Evolutionary conservation across 768 basidiomycete genomes (phyloP), one percentile per base, ranked within the genome.

Genomic region (Panus rudis): DNA sequence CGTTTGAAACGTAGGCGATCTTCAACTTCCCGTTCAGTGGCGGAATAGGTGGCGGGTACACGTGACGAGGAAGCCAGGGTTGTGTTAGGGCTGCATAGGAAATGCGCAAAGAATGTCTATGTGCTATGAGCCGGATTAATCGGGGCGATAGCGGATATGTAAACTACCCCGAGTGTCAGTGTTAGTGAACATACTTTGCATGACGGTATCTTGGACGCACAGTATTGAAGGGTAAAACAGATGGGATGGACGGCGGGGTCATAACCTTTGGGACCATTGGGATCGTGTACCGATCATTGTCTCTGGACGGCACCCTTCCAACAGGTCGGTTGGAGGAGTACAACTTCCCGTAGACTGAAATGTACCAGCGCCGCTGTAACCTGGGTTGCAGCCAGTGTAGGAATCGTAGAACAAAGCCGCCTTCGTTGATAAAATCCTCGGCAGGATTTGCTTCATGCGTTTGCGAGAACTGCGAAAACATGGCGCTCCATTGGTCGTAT

Each of bases 201-300:
- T 6, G 22, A 32, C 13, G 30, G 20, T 8, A 6, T 17, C 21
- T 16, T 13, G 23, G 13, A 45, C 69, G 45, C 42, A 72, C 71
- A 20, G 71, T 71, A 39, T 75, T 70, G 54, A 75, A 75, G 1
- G 73, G 73, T 6, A 75, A 48, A 16, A 75, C 67, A 21, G 66
- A 61, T 2, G 70, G 70, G 6, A 70, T 53, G 4, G 52, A 57
- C 11, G 62, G 65, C 14, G 55, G 42, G 40, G 55, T 54, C 30
- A 68, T 53, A 33, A 50, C 49, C 34, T 50, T 47, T 1, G 53
- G 54, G 4, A 55, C 23, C 14, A 41, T 10, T 10, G 56, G 56
- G 19, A 50, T 48, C 20, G 51, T 4, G 37, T 48, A 56, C 53
- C 51, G 7, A 35, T 33, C 39, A 35, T 41, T 31, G 27, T 46